phyloP scores from a whole-genome alignment of 371 early-diverging fungal genomes.

The Capillidium heterosporum region DNA sequence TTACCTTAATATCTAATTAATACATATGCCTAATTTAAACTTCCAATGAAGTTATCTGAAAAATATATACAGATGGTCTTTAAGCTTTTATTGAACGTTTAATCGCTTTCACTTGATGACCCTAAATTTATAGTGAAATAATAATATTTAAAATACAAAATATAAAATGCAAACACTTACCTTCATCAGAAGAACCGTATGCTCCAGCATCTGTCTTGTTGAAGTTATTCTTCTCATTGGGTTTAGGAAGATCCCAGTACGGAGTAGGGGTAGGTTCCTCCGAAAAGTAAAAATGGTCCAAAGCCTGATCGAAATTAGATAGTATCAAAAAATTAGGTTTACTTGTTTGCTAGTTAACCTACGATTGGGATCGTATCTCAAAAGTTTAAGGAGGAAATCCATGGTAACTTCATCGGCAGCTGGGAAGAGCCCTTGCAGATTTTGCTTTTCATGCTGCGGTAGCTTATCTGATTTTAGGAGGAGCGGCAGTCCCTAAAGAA shows the following conservation, averaged over 20 bases:
- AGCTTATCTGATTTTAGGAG: conserved; percentile 18
- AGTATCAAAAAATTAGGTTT: conserved; percentile 5
- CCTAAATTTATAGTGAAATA: too few species aligned
- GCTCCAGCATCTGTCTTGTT: too few species aligned
- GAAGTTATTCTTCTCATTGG: too few species aligned
- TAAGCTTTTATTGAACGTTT: too few species aligned
- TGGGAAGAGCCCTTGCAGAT: conserved; percentile 64
- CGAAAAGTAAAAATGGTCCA: conserved; percentile 80
- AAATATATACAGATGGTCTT: too few species aligned
- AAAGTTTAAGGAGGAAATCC: conserved; percentile 79
- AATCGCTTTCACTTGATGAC: too few species aligned
- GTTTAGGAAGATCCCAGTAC: conserved; percentile 61
- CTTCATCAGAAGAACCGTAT: too few species aligned
- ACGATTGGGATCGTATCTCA: conserved; percentile 78
- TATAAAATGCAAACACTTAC: too few species aligned
- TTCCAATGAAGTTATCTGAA: too few species aligned
- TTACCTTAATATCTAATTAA: too few species aligned
- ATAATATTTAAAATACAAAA: too few species aligned
- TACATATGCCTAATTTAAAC: too few species aligned
- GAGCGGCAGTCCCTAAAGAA: conserved; percentile 43
- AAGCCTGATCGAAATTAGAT: conserved; percentile 20
- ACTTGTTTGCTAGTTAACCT: conserved; percentile 74
- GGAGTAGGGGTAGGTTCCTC: conserved; percentile 74
- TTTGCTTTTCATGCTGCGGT: conserved; percentile 62
- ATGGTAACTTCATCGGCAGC: conserved; percentile 88